A percentile compares a stretch with the other conserved stretches of the same genome.
Evolutionary conservation across 345 rosid species (phyloP).

Genomic region (Cardamine chenopodiifolia): DNA sequence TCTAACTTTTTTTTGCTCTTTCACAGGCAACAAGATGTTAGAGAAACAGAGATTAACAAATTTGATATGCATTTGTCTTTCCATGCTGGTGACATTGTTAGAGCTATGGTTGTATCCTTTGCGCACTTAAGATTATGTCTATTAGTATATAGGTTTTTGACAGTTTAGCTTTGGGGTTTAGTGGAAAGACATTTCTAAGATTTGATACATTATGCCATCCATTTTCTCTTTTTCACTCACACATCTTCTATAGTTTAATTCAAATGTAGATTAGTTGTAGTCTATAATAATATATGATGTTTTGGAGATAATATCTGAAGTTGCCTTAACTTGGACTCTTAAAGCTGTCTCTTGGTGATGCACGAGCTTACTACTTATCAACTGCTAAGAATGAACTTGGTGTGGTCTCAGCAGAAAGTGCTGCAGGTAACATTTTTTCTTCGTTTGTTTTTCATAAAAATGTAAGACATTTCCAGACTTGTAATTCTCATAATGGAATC

Average conservation of each 20-base stretch:
- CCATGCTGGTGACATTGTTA: conserved; percentile 85
- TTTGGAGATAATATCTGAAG: background rate
- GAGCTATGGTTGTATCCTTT: conserved; percentile 90
- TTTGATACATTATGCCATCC: background rate
- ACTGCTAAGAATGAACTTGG: conserved; percentile 93
- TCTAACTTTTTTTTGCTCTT: conserved; percentile 9
- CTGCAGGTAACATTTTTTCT: conserved; percentile 60
- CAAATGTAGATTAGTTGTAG: background rate
- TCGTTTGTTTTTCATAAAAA: background rate
- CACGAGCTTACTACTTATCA: conserved; percentile 89
- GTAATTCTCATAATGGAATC: background rate
- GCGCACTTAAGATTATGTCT: background rate
- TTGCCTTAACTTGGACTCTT: conserved; percentile 28
- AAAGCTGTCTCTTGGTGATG: conserved; percentile 93
- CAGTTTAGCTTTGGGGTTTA: background rate
- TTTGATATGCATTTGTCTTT: conserved; percentile 84
- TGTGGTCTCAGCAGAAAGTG: conserved; percentile 84
- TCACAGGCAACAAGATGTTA: conserved; percentile 88
- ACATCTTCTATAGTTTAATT: background rate
- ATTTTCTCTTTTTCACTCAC: background rate
- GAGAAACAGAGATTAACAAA: conserved; percentile 91
- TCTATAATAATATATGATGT: background rate
- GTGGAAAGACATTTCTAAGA: background rate
- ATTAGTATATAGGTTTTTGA: background rate
- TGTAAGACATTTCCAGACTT: conserved; percentile 1